phyloP scores from a whole-genome alignment of 1,284 basidiomycete genomes.

The Ceratorhiza oryzae-sativae region DNA sequence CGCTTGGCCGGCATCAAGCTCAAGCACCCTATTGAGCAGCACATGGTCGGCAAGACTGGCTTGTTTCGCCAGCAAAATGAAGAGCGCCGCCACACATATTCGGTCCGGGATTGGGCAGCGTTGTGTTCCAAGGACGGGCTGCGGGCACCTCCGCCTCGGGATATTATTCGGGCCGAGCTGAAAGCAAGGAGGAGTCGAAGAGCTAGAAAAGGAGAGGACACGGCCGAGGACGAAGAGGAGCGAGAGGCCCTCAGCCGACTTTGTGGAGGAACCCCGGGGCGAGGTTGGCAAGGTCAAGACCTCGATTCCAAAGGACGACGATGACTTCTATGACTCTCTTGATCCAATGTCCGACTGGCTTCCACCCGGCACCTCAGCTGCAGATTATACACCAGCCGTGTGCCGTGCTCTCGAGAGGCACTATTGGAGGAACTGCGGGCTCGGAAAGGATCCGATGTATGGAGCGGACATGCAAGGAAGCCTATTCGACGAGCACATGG shows the following conservation, averaged over 20 bases:
- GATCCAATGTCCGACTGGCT: slow-evolving; percentile 78
- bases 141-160: slow-evolving; percentile 41
- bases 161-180: slow-evolving; percentile 44
- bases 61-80: slow-evolving; percentile 92
- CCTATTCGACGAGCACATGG: slow-evolving; percentile 82
- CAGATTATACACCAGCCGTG: slow-evolving; percentile 85
- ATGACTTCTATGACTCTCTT: slow-evolving; percentile 71
- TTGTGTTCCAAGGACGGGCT: slow-evolving; percentile 67
- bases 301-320: slow-evolving; percentile 47
- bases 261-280: neutral
- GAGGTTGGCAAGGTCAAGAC: neutral
- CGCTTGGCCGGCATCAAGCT: slow-evolving; percentile 76
- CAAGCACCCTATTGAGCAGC: slow-evolving; percentile 88
- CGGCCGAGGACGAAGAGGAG: slow-evolving; percentile 41
- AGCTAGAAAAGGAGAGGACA: slow-evolving; percentile 50
- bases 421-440: slow-evolving; percentile 90
- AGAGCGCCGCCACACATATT: slow-evolving; percentile 83
- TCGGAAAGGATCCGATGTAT: slow-evolving; percentile 92
- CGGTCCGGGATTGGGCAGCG: slow-evolving; percentile 86
- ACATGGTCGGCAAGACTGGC: slow-evolving; percentile 84
- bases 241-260: slow-evolving; percentile 4
- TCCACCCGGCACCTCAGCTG: slow-evolving; percentile 68
- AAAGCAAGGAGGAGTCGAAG: slow-evolving; percentile 43
- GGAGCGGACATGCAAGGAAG: slow-evolving; percentile 95
- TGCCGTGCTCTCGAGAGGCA: slow-evolving; percentile 88